Base-by-base conservation (phyloP, 345 rosid genomes). In the Psidium guajava region DNA sequence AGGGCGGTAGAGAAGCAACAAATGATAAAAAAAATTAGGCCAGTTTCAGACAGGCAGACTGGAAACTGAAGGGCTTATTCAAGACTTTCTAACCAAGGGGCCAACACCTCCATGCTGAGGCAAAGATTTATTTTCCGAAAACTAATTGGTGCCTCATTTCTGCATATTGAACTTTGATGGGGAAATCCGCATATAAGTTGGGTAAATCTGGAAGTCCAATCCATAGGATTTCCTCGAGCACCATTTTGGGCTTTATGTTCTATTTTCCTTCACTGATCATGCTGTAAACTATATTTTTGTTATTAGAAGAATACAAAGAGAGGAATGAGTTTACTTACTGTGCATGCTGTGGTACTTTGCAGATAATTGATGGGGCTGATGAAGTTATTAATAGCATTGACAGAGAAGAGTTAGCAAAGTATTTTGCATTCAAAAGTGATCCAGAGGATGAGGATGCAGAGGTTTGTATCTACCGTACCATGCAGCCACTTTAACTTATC, bases 401-500 rank as follows among this genome's bases (percentile, higher is more conserved):
- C 89, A 88, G 56, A 87, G 98, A 95, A 42, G 98, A 97, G 88
- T 85, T 97, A 86, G 95, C 94, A 85, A 96, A 89, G 86, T 93
- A 86, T 89, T 92, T 93, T 88, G 89, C 91, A 51, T 89, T 91
- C 81, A 97, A 92, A 91, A 89, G 82, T 91, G 99, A 96, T 85
- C 98, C 97, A 54, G 98, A 97, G 87, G 99, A 97, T 84, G 98
- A 93, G 64, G 99, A 95, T 53, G 93, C 95, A 86, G 95, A 97
- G 96, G 99, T 96, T 32, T 83, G 89, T 80, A 32, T 54, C 59
- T 81, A n/a, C 47, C 6, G 27, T 82, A 7, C 47, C 59, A 21
- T 36, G 40, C 42, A 56, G 25, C 58, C 55, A 51, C 61, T 53
- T 53, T n/a, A 5, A 5, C 77, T 69, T 18, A 18, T 36, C 77